Evolutionary conservation across 495 filamentous ascomycete genomes (phyloP).

Genomic region (Niebla homalea): DNA sequence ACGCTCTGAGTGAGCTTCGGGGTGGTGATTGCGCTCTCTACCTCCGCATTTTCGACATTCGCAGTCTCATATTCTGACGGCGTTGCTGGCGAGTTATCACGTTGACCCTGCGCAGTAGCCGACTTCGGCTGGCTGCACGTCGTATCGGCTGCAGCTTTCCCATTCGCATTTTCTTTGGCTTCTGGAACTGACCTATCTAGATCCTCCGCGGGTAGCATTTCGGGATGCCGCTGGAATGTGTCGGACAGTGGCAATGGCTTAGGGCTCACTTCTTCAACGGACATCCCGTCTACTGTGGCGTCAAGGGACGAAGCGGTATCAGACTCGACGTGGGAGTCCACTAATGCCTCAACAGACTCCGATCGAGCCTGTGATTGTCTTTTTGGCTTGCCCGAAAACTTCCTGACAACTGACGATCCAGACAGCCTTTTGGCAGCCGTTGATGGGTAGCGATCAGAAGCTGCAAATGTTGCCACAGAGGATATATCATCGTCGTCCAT

Average conservation of each 20-base stretch:
- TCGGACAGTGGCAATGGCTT: too few relatives aligned
- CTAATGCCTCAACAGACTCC: constrained; percentile 30
- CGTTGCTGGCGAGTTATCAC: not conserved
- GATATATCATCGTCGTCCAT: constrained; percentile 38
- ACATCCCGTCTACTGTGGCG: constrained; percentile 40
- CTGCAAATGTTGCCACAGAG: constrained; percentile 50
- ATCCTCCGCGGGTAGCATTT: not conserved
- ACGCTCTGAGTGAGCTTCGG: not conserved
- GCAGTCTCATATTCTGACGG: not conserved
- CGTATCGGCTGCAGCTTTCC: not conserved
- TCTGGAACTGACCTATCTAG: not conserved
- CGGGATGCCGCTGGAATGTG: not conserved
- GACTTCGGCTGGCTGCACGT: not conserved
- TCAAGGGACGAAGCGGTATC: constrained; percentile 32
- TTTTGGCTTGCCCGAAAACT: constrained; percentile 31
- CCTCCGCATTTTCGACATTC: not conserved
- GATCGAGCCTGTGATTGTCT: constrained; percentile 16
- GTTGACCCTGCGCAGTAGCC: not conserved
- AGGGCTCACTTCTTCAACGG: constrained; percentile 10
- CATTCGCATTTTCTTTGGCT: not conserved
- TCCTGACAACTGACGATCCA: constrained; percentile 29
- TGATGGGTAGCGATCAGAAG: constrained; percentile 21
- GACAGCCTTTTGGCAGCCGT: constrained; percentile 33
- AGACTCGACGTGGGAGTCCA: constrained; percentile 22
- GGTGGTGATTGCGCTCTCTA: not conserved